Percentiles rank a stretch among this genome's conserved stretches.
Evolutionary conservation across 306 rosid genomes (phyloP).

Genomic region (Pterocarpus santalinus): DNA sequence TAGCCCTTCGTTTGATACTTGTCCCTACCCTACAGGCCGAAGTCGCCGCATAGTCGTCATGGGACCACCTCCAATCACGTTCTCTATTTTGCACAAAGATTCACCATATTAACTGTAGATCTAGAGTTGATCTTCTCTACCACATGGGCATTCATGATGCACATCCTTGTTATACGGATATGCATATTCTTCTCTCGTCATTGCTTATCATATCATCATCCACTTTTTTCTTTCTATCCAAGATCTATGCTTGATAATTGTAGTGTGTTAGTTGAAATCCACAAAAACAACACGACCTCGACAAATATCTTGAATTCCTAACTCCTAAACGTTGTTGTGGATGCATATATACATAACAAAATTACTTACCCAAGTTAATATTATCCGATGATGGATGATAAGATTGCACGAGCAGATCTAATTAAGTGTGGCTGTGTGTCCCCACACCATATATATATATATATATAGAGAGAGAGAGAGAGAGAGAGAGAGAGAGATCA

Average conservation of each 20-base stretch:
- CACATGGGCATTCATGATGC: constrained; percentile 67
- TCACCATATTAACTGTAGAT: constrained; percentile 49
- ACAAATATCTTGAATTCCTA: constrained; percentile 64
- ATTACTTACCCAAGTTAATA: constrained; percentile 36
- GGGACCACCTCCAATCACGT: constrained; percentile 47
- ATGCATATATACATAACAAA: constrained; percentile 20
- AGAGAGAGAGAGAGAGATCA: neutral
- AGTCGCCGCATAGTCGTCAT: constrained; percentile 59
- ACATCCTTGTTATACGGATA: constrained; percentile 49
- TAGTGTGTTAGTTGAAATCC: constrained; percentile 53
- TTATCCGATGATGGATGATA: neutral
- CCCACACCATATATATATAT: neutral
- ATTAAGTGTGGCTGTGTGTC: neutral
- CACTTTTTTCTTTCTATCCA: neutral
- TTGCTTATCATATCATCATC: constrained; percentile 35
- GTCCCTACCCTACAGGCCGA: constrained; percentile 61
- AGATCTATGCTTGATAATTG: constrained; percentile 9
- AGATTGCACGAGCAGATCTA: constrained; percentile 32
- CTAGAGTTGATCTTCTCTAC: constrained; percentile 51
- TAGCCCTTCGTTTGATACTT: constrained; percentile 64
- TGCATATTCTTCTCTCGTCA: constrained; percentile 61
- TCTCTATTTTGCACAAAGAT: constrained; percentile 48
- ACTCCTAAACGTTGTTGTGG: constrained; percentile 39
- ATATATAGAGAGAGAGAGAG: neutral
- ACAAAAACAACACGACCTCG: constrained; percentile 54